Percentiles rank a stretch among this genome's conserved stretches.
These are phyloP conservation scores for Plasmodium yoelii DNA, from an alignment of 169 alveolate species.

Conservation along the genomic window DNA sequence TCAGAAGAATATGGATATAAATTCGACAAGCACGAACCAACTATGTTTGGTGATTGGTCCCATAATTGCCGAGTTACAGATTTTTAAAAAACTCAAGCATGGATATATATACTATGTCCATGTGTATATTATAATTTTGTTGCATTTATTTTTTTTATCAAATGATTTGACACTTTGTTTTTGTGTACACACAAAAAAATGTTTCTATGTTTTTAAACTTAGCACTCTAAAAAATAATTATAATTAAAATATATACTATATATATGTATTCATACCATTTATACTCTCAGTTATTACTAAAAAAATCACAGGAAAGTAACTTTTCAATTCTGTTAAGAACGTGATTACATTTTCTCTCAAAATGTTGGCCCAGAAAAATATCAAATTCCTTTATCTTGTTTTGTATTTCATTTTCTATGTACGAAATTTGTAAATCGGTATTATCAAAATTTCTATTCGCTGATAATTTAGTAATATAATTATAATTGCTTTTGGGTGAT, in stretches of 20 bases:
- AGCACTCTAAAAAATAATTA: background rate
- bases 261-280: background rate
- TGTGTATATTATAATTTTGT: background rate
- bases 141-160: background rate
- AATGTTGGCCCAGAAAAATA: constrained; percentile 12
- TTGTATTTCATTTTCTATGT: constrained; percentile 74
- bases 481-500: background rate
- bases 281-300: background rate
- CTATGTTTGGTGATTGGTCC: constrained; percentile 88
- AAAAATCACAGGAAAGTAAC: constrained; percentile 46
- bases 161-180: background rate
- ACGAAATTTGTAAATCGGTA: constrained; percentile 68
- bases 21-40: constrained; percentile 86
- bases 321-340: constrained; percentile 67
- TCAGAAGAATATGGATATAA: constrained; percentile 81
- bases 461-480: constrained; percentile 39
- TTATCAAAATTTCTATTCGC: constrained; percentile 59
- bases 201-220: background rate
- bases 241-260: background rate
- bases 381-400: constrained; percentile 58
- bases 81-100: constrained; percentile 53
- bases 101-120: background rate
- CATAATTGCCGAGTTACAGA: constrained; percentile 87
- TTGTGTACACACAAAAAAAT: background rate
- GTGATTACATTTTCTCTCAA: constrained; percentile 53